A percentile compares a stretch with the other conserved stretches of the same genome.
Conservation (phyloP, 768 basidiomycete genomes). For the Lactifluus pinguis region DNA sequence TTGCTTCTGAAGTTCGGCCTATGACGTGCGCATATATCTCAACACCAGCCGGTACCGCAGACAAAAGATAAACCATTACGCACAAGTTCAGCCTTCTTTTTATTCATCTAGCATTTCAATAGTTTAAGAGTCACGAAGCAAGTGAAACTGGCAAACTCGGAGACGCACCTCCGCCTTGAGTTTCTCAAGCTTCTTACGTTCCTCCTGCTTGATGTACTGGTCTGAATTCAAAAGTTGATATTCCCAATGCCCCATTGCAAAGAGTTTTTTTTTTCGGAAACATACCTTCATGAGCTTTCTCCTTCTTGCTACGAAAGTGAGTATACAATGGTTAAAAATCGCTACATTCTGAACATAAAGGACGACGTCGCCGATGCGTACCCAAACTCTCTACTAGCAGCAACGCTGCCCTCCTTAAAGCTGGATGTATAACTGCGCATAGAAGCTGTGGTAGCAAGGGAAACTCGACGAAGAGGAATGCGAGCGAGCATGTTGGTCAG, state of each 20-base stretch:
- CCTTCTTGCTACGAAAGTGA: slow-evolving; percentile 47
- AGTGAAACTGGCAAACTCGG: not conserved
- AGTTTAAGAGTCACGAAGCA: not conserved
- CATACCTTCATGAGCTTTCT: slow-evolving; percentile 59
- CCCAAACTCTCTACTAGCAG: slow-evolving; percentile 56
- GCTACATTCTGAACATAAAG: slow-evolving; percentile 11
- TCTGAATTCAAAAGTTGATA: slow-evolving; percentile 32
- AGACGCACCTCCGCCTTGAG: slow-evolving; percentile 44
- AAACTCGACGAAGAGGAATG: slow-evolving; percentile 34
- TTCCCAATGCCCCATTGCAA: not conserved
- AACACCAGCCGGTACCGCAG: not conserved
- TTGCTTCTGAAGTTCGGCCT: slow-evolving; percentile 28
- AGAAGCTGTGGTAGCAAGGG: slow-evolving; percentile 27
- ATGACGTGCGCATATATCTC: not conserved
- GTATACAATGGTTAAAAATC: not conserved
- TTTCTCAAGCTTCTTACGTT: slow-evolving; percentile 49
- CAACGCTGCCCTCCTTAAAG: slow-evolving; percentile 46
- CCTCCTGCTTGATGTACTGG: slow-evolving; percentile 53
- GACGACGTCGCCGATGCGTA: slow-evolving; percentile 24
- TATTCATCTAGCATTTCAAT: slow-evolving; percentile 22
- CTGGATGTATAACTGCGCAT: slow-evolving; percentile 32
- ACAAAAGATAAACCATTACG: slow-evolving; percentile 5
- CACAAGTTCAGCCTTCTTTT: slow-evolving; percentile 28
- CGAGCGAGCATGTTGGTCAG: slow-evolving; percentile 34
- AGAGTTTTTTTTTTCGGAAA: slow-evolving; percentile 6